phyloP scores from a whole-genome alignment of 2,329 filamentous ascomycete species.

The Rhinocladiella mackenziei region DNA sequence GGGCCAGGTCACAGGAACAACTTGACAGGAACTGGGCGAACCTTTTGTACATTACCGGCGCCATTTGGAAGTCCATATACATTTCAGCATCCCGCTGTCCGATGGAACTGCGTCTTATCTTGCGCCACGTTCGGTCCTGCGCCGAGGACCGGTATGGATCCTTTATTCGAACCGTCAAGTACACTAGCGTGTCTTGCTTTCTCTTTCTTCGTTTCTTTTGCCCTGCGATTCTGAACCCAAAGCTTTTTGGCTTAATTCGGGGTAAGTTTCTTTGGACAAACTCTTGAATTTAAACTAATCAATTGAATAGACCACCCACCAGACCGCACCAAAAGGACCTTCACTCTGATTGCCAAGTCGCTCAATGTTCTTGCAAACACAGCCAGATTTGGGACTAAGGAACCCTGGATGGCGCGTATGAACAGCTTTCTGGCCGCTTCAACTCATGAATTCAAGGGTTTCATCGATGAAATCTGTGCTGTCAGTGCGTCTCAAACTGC shows the following conservation, averaged over 20 bases:
- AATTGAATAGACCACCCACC: slow-evolving; percentile 66
- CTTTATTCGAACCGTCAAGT: slow-evolving; percentile 81
- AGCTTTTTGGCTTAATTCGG: slow-evolving; percentile 80
- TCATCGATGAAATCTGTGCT: slow-evolving; percentile 79
- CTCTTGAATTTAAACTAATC: slow-evolving; percentile 25
- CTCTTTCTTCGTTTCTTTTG: slow-evolving; percentile 93
- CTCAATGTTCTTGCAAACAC: slow-evolving; percentile 88
- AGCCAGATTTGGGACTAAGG: slow-evolving; percentile 86
- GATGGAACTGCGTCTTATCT: slow-evolving; percentile 74
- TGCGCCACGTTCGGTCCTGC: slow-evolving; percentile 86
- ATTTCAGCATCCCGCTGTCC: slow-evolving; percentile 72
- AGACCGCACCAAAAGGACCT: slow-evolving; percentile 74
- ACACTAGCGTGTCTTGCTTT: slow-evolving; percentile 93
- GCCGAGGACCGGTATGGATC: slow-evolving; percentile 93
- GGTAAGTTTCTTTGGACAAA: slow-evolving; percentile 42
- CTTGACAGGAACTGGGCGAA: slow-evolving; percentile 78
- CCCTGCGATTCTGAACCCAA: slow-evolving; percentile 91
- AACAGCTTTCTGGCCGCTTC: slow-evolving; percentile 77
- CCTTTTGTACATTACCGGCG: slow-evolving; percentile 70
- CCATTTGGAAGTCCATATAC: slow-evolving; percentile 80
- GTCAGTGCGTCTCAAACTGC: slow-evolving; percentile 66
- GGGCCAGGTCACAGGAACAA: slow-evolving; percentile 63
- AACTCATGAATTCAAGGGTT: slow-evolving; percentile 75
- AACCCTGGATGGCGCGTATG: slow-evolving; percentile 99
- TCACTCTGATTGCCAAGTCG: slow-evolving; percentile 89